A percentile compares a stretch with the other conserved stretches of the same genome.
Evolutionary conservation across 805 yeast species (phyloP).

Genomic region (Yamadazyma olivae): DNA sequence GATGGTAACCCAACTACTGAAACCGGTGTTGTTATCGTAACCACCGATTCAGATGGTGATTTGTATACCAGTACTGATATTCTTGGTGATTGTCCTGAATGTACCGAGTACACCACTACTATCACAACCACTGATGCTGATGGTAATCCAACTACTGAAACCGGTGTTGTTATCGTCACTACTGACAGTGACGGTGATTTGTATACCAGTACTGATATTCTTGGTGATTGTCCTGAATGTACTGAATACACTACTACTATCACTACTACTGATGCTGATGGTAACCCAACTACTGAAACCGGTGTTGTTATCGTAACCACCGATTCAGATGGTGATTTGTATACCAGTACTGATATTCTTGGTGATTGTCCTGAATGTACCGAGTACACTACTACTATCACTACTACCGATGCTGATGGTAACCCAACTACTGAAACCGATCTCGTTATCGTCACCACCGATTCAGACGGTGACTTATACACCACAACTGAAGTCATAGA

Average conservation of each 20-base stretch:
- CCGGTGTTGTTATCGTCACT: constrained; percentile 14
- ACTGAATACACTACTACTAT: constrained; percentile 14
- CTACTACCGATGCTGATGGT: constrained; percentile 2
- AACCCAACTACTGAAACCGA: constrained; percentile 1
- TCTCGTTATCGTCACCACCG: constrained; percentile 5
- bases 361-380: constrained; percentile 5
- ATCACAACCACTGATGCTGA: constrained; percentile 10
- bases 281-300: constrained; percentile 11
- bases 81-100: constrained; percentile 7
- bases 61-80: constrained; percentile 11
- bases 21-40: constrained; percentile 14
- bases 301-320: constrained; percentile 14
- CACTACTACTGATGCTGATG: constrained; percentile 11
- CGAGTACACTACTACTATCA: constrained; percentile 1
- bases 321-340: constrained; percentile 10
- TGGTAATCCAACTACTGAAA: constrained; percentile 10
- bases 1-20: constrained; percentile 8
- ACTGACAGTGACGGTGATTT: constrained; percentile 13
- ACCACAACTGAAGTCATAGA: not conserved
- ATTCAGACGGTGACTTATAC: constrained; percentile 2
- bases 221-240: constrained; percentile 7
- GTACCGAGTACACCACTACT: constrained; percentile 15
- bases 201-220: constrained; percentile 11
- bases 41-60: constrained; percentile 16
- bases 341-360: constrained; percentile 9